Conservation (phyloP, 2,329 filamentous ascomycete genomes). For the Ceratocystiopsis minuta region DNA sequence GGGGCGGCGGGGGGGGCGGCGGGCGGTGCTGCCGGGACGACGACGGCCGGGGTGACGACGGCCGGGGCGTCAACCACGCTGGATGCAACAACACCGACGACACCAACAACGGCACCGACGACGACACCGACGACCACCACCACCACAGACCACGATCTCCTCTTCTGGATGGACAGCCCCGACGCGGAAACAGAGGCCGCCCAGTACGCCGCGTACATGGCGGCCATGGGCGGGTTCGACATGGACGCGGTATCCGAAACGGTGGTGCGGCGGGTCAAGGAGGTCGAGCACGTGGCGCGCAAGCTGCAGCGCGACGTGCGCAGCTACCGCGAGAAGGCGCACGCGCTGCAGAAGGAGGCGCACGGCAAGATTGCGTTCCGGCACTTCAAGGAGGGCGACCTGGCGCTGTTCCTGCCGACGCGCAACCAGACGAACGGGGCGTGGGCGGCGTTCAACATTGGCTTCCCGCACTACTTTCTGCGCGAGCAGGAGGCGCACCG, state of each 20-base stretch:
- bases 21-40: neutral
- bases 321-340: constrained; percentile 72
- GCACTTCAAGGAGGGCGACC: constrained; percentile 89
- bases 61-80: neutral
- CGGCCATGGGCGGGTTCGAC: constrained; percentile 60
- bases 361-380: constrained; percentile 94
- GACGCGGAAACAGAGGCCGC: constrained; percentile 48
- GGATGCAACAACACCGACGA: neutral
- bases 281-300: constrained; percentile 80
- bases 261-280: constrained; percentile 75
- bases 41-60: neutral
- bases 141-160: constrained; percentile 42
- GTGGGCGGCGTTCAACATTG: constrained; percentile 97
- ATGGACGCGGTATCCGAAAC: constrained; percentile 71
- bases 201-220: constrained; percentile 59
- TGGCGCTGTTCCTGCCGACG: constrained; percentile 86
- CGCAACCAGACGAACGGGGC: constrained; percentile 85
- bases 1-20: neutral
- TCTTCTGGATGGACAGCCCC: constrained; percentile 65
- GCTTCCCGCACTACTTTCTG: constrained; percentile 91
- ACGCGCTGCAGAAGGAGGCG: constrained; percentile 62
- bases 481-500: constrained; percentile 82
- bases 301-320: constrained; percentile 86
- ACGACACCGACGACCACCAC: neutral
- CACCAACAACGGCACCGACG: neutral